Percentiles rank a stretch among this genome's conserved stretches.
Evolutionary conservation across 1,284 basidiomycete species (phyloP).

Genomic region (Cerrena zonata): DNA sequence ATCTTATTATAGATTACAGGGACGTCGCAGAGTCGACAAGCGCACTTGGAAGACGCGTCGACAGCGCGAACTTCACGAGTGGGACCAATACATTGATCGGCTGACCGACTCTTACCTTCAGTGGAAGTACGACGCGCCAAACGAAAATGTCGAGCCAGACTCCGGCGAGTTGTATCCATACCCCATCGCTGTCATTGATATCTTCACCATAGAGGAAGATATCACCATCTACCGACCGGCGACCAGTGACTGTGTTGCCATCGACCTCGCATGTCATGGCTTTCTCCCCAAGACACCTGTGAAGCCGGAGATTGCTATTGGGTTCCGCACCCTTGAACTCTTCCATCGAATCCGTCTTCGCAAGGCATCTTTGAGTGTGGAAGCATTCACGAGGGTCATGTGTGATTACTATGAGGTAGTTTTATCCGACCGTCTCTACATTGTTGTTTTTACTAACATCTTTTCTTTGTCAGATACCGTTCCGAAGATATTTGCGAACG

Average conservation of each 20-base stretch:
- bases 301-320: conserved; percentile 22
- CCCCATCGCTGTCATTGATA: neutral
- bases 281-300: conserved; percentile 8
- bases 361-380: conserved; percentile 29
- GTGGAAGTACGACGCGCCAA: neutral
- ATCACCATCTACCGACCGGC: conserved; percentile 1
- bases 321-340: conserved; percentile 27
- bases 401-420: conserved; percentile 28
- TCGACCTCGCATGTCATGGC: conserved; percentile 9
- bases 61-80: neutral
- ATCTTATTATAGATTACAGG: neutral
- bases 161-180: neutral
- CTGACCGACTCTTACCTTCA: neutral
- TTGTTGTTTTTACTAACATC: neutral
- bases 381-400: too few species aligned
- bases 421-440: conserved; percentile 6
- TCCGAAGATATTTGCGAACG: conserved; percentile 5
- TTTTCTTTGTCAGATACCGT: conserved; percentile 10
- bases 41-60: neutral
- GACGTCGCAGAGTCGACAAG: neutral
- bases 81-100: neutral
- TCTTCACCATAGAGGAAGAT: neutral
- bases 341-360: conserved; percentile 18
- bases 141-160: neutral
- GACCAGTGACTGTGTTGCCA: conserved; percentile 1